These are phyloP conservation scores for Suillus fuscotomentosus DNA, from an alignment of 768 basidiomycete species.

Conservation along the genomic window DNA sequence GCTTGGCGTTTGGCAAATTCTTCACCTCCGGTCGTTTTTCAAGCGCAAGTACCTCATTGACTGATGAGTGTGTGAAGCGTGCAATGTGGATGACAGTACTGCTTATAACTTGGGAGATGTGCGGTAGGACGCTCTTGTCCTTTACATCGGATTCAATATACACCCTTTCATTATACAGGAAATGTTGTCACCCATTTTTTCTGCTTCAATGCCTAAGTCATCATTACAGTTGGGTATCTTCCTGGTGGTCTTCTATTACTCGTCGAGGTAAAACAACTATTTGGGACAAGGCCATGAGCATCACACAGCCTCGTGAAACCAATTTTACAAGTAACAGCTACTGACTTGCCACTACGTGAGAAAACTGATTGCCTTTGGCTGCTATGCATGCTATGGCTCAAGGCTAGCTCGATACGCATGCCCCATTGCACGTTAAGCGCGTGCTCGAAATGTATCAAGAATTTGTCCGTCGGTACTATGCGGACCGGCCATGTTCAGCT, in stretches of 20 bases:
- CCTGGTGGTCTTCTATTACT: background rate
- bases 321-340: background rate
- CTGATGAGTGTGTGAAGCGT: conserved; percentile 27
- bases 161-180: background rate
- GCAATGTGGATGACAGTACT: background rate
- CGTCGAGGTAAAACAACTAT: background rate
- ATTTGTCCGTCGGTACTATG: background rate
- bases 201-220: background rate
- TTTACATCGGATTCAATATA: background rate
- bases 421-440: background rate
- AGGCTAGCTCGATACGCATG: background rate
- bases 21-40: conserved; percentile 94
- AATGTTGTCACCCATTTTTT: background rate
- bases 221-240: background rate
- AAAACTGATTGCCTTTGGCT: background rate
- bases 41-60: conserved; percentile 94
- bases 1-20: conserved; percentile 91
- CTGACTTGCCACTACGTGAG: background rate
- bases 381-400: background rate
- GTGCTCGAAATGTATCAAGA: background rate
- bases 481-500: conserved; percentile 1
- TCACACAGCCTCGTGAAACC: background rate
- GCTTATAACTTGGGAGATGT: background rate
- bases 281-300: background rate
- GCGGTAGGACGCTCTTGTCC: background rate